Percentiles rank a stretch among this genome's conserved stretches.
Conservation (phyloP, 441 rosid species). For the Corymbia calophylla region DNA sequence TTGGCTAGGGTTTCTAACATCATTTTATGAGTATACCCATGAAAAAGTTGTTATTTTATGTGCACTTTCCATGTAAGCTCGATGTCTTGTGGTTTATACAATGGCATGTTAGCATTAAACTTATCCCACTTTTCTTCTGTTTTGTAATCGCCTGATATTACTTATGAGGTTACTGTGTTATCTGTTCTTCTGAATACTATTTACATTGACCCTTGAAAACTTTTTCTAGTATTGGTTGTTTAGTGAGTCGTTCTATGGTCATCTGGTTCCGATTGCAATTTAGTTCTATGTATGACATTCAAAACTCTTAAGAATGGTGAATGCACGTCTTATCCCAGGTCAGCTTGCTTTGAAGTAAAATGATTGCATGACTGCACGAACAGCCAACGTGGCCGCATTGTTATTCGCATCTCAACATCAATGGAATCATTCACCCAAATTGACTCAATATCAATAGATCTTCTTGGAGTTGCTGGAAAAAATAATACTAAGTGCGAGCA, state of each 20-base stretch:
- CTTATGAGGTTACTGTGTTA: not conserved
- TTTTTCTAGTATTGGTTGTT: not conserved
- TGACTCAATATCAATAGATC: constrained; percentile 68
- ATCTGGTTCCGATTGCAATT: not conserved
- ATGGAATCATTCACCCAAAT: constrained; percentile 53
- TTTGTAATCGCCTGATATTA: not conserved
- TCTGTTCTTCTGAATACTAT: not conserved
- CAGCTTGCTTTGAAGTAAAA: not conserved
- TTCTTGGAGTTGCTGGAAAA: constrained; percentile 30
- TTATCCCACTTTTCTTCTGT: not conserved
- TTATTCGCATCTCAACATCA: constrained; percentile 26
- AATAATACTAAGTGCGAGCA: constrained; percentile 44
- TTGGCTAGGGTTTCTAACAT: constrained; percentile 45
- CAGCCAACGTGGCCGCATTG: constrained; percentile 4
- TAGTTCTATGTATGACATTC: not conserved
- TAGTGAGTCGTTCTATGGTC: not conserved
- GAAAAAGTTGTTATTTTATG: constrained; percentile 51
- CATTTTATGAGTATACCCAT: constrained; percentile 2
- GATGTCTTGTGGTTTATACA: not conserved
- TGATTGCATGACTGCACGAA: not conserved
- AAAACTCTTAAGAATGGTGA: not conserved
- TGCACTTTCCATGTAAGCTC: constrained; percentile 10
- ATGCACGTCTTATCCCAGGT: not conserved
- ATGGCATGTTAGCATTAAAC: not conserved
- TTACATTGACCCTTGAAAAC: not conserved